A percentile compares a stretch with the other conserved stretches of the same genome.
Evolutionary conservation across 176 grass and related monocot genomes (phyloP).

Genomic region (Aegilops longissima): DNA sequence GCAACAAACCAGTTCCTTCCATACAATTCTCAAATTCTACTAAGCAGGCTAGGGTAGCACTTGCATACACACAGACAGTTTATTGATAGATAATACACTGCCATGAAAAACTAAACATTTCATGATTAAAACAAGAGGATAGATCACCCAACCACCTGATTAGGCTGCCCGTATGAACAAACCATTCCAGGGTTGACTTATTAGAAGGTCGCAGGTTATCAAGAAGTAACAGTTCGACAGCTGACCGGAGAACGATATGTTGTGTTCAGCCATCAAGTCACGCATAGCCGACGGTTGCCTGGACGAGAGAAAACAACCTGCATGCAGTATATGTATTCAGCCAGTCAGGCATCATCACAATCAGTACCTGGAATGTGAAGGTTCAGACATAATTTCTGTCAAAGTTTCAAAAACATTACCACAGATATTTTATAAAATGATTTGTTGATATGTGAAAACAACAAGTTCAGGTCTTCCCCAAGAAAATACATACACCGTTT

Average conservation of each 20-base stretch:
- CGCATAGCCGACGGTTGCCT: not conserved
- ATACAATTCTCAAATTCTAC: not conserved
- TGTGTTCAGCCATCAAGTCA: not conserved
- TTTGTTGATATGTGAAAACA: not conserved
- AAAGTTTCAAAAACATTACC: too few species aligned
- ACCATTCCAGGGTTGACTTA: not conserved
- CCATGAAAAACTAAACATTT: not conserved
- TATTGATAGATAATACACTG: not conserved
- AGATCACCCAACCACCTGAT: not conserved
- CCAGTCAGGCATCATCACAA: not conserved
- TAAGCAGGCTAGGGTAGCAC: not conserved
- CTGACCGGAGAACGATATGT: not conserved
- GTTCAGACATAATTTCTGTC: too few species aligned
- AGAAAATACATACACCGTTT: not conserved
- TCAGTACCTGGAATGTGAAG: not conserved
- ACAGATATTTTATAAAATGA: not conserved
- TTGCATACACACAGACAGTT: not conserved
- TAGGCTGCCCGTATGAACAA: not conserved
- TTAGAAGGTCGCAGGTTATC: not conserved
- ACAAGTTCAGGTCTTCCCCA: not conserved
- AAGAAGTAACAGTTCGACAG: not conserved
- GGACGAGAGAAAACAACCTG: slow-evolving; percentile 6
- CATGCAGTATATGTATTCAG: not conserved
- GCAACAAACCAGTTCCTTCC: not conserved
- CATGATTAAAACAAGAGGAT: not conserved